phyloP scores from a whole-genome alignment of 2,329 filamentous ascomycete species.

The Cyphellophora europaea region DNA sequence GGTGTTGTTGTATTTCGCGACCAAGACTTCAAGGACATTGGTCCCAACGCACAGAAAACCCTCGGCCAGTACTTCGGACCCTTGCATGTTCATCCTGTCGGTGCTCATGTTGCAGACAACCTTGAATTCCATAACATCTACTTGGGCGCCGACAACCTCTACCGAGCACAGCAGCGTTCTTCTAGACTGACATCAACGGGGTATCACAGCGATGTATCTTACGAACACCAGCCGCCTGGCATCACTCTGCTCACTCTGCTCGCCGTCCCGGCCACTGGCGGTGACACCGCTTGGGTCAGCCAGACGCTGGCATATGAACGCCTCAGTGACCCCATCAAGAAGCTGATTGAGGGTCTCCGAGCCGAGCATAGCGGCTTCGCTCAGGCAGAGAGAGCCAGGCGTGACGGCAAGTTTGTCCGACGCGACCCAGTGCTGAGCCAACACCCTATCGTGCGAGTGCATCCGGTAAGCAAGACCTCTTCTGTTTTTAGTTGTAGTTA shows the following conservation, averaged over 20 bases:
- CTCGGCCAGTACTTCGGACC: conserved; percentile 18
- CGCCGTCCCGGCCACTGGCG: conserved; percentile 17
- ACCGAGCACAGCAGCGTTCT: conserved; percentile 20
- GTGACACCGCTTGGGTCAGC: conserved; percentile 19
- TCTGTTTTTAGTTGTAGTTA: conserved; percentile 27
- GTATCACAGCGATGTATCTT: conserved; percentile 21
- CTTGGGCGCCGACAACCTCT: conserved; percentile 36
- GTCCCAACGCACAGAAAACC: conserved; percentile 7
- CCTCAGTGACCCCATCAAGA: conserved; percentile 17
- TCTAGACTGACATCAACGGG: conserved; percentile 26
- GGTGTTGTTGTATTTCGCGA: conserved; percentile 40
- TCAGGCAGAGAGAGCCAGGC: conserved; percentile 50
- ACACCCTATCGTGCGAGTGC: conserved; percentile 35
- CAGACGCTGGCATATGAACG: conserved; percentile 18
- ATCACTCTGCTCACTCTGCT: conserved; percentile 22
- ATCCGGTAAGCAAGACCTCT: conserved; percentile 28
- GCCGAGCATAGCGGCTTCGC: conserved; percentile 19
- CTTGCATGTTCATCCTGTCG: conserved; percentile 18
- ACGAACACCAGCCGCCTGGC: conserved; percentile 21
- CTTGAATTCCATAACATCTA: conserved; percentile 40
- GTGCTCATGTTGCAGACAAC: conserved; percentile 32
- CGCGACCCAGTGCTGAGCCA: conserved; percentile 30
- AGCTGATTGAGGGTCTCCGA: conserved; percentile 19
- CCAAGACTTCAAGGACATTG: conserved; percentile 31
- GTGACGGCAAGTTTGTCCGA: conserved; percentile 29